Conservation (phyloP, 169 alveolate species). For the Toxoplasma gondii region DNA sequence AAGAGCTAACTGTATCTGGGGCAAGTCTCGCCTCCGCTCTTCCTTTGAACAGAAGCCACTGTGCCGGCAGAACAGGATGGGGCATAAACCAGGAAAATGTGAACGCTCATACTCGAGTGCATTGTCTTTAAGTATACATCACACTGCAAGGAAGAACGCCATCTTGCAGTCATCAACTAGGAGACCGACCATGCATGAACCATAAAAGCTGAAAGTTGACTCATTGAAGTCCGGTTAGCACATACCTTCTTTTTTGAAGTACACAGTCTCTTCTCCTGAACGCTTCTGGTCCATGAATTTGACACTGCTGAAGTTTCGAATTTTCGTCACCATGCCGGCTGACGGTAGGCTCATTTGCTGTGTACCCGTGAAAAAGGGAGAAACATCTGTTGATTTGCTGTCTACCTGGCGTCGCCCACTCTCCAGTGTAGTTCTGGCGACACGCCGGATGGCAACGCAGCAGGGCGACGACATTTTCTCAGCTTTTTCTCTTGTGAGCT, state of each 20-base stretch:
- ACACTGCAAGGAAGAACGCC: too few relatives aligned
- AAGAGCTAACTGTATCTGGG: not conserved
- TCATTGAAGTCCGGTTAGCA: not conserved
- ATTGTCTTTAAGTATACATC: too few relatives aligned
- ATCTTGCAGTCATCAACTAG: too few relatives aligned
- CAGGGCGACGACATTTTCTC: not conserved
- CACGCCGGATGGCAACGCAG: not conserved
- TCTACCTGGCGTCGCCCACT: not conserved
- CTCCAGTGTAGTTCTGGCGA: not conserved
- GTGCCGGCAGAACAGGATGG: too few relatives aligned
- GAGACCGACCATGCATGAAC: too few relatives aligned
- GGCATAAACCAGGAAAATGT: too few relatives aligned
- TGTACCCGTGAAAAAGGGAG: not conserved
- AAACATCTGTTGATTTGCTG: not conserved
- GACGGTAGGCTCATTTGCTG: not conserved
- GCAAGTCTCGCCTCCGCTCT: too few relatives aligned
- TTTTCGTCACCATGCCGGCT: not conserved
- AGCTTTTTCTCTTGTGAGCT: not conserved
- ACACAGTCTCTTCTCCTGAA: conserved; percentile 74
- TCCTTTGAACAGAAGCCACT: too few relatives aligned
- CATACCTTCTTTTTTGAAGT: conserved; percentile 79
- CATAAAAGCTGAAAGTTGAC: too few relatives aligned
- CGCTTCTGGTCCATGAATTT: conserved; percentile 75
- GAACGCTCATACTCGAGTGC: too few relatives aligned
- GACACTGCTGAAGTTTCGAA: conserved; percentile 70